These are phyloP conservation scores for Cladosporium cucumerinum DNA, from an alignment of 2,329 filamentous ascomycete genomes.

Conservation along the genomic window DNA sequence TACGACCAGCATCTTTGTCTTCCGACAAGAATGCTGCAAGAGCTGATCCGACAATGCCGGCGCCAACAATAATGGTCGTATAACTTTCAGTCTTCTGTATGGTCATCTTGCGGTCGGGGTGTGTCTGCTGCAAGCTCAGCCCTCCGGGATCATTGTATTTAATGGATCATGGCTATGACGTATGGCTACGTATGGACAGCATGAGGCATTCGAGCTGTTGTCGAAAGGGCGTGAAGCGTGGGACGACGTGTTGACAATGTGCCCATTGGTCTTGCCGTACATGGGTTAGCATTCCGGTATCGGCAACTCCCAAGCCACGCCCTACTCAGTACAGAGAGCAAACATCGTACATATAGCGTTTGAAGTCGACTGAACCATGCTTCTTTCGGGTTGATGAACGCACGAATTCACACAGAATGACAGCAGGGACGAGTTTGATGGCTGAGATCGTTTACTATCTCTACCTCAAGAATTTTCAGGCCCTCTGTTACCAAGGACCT, in stretches of 20 bases:
- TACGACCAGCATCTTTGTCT: conserved; percentile 18
- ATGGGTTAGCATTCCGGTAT: not conserved
- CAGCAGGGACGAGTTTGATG: not conserved
- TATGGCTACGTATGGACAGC: not conserved
- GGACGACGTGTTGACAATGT: not conserved
- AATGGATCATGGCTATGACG: not conserved
- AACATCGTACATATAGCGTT: not conserved
- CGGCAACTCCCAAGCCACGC: not conserved
- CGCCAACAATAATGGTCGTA: conserved; percentile 23
- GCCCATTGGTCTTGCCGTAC: not conserved
- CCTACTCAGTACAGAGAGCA: not conserved
- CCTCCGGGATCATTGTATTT: not conserved
- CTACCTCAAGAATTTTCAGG: not conserved
- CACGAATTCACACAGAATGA: not conserved
- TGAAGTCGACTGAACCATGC: not conserved
- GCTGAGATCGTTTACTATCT: not conserved
- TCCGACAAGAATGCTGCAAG: conserved; percentile 34
- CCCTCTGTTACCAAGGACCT: not conserved
- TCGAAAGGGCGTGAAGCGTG: not conserved
- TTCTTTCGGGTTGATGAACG: not conserved
- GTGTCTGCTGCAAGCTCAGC: not conserved
- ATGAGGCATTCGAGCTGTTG: not conserved
- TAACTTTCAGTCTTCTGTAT: not conserved
- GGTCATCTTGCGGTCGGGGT: not conserved
- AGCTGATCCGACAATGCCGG: conserved; percentile 37